Percentiles rank a stretch among this genome's conserved stretches.
Evolutionary conservation across 2,329 filamentous ascomycete genomes (phyloP).

Genomic region (Microascus cirrosus): DNA sequence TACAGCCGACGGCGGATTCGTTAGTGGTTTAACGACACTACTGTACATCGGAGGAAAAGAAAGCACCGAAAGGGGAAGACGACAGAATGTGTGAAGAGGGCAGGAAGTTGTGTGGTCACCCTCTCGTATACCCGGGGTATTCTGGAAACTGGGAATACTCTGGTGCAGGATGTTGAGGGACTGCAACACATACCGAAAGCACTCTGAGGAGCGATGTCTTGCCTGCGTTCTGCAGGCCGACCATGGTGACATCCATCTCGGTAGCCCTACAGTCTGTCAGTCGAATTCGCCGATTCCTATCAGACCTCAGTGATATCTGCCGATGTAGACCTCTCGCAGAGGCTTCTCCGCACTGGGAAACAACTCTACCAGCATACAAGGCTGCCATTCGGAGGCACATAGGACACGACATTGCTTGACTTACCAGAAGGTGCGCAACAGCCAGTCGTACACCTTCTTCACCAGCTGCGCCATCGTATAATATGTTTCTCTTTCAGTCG

Average conservation of each 20-base stretch:
- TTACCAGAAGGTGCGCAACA: conserved; percentile 94
- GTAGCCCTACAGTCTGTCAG: conserved; percentile 58
- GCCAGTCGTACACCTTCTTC: conserved; percentile 93
- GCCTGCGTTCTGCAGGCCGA: conserved; percentile 93
- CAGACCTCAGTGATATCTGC: not conserved
- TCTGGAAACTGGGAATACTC: conserved; percentile 2
- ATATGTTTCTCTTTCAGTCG: not conserved
- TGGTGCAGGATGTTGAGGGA: not conserved
- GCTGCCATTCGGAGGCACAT: not conserved
- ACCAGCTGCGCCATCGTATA: conserved; percentile 77
- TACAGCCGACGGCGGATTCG: conserved; percentile 23
- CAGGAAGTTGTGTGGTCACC: not conserved
- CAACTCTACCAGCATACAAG: not conserved
- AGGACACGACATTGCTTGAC: conserved; percentile 13
- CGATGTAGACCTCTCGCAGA: not conserved
- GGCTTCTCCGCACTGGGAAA: not conserved
- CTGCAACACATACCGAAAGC: conserved; percentile 64
- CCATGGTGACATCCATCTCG: conserved; percentile 99
- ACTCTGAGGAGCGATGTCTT: conserved; percentile 93
- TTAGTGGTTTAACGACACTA: not conserved
- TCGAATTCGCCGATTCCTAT: not conserved
- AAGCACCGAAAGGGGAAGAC: not conserved
- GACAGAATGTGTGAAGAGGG: not conserved
- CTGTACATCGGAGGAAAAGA: not conserved
- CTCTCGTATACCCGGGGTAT: conserved; percentile 7